Conservation (phyloP, 495 filamentous ascomycete genomes). For the Daldinia bambusicola region DNA sequence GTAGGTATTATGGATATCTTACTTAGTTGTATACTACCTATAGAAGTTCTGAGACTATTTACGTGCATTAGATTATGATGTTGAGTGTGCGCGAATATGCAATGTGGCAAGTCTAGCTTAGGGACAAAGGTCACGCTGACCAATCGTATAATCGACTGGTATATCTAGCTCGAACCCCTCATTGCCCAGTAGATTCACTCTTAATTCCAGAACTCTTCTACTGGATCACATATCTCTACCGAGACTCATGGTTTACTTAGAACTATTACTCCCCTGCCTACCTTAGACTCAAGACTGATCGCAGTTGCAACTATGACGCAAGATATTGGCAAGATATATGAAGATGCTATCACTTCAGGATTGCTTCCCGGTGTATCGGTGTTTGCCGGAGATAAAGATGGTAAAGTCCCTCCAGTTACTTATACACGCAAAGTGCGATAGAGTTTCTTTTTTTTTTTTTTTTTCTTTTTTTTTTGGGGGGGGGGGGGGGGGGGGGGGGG, state of each 20-base stretch:
- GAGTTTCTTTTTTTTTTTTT: too few species aligned
- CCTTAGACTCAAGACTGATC: background rate
- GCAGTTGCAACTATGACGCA: constrained; percentile 17
- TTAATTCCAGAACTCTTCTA: background rate
- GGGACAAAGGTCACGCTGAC: background rate
- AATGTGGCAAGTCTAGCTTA: background rate
- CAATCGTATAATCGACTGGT: background rate
- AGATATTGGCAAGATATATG: constrained; percentile 33
- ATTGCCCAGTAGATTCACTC: background rate
- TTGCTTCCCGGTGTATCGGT: constrained; percentile 36
- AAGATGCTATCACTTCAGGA: constrained; percentile 37
- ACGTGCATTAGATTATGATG: too few species aligned
- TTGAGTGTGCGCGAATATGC: background rate
- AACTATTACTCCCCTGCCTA: background rate
- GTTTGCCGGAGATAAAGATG: constrained; percentile 38
- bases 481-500: too few species aligned
- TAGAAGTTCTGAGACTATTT: background rate
- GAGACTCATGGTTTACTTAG: background rate
- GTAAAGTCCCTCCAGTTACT: constrained; percentile 9
- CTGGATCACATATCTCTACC: background rate
- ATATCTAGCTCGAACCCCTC: background rate
- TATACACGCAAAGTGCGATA: background rate
- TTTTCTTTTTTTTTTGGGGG: background rate
- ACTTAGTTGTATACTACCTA: background rate
- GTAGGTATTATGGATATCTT: too few species aligned